phyloP scores from a whole-genome alignment of 768 basidiomycete genomes.

The Mycena chlorophos region DNA sequence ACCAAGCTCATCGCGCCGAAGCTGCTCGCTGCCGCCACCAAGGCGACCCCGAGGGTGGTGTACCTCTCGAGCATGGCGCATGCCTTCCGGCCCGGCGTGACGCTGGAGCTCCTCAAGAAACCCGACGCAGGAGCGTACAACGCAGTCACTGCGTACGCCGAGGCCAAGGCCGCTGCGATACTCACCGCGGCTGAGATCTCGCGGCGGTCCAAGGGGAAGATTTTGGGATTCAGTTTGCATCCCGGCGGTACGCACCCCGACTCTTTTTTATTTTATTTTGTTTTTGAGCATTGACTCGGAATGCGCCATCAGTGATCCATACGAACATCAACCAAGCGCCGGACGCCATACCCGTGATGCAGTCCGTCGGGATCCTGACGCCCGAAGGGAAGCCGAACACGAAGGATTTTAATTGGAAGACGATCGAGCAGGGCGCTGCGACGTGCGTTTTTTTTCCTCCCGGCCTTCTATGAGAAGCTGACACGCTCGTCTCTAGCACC shows the following conservation, averaged over 20 bases:
- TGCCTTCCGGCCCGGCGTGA: neutral
- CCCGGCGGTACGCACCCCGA: conserved; percentile 3
- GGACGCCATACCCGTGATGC: neutral
- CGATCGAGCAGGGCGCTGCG: conserved; percentile 10
- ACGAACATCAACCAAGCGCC: conserved; percentile 6
- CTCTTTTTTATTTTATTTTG: neutral
- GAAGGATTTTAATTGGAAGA: conserved; percentile 1
- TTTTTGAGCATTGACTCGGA: neutral
- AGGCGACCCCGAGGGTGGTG: conserved; percentile 2
- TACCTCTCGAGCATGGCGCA: conserved; percentile 1
- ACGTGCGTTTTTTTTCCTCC: neutral
- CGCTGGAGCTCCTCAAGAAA: neutral
- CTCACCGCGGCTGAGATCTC: neutral
- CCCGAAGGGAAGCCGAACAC: neutral
- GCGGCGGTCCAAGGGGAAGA: neutral
- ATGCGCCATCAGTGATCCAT: conserved; percentile 1
- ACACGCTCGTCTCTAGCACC: neutral
- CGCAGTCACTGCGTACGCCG: neutral
- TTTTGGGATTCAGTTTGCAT: conserved; percentile 1
- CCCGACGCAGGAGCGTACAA: neutral
- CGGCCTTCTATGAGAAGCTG: neutral
- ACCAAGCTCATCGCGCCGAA: neutral
- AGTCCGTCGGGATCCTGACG: neutral
- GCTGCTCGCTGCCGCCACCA: conserved; percentile 9
- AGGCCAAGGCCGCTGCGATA: conserved; percentile 8